Conservation (phyloP, 1,284 basidiomycete species). For the Ustilago sp. region DNA sequence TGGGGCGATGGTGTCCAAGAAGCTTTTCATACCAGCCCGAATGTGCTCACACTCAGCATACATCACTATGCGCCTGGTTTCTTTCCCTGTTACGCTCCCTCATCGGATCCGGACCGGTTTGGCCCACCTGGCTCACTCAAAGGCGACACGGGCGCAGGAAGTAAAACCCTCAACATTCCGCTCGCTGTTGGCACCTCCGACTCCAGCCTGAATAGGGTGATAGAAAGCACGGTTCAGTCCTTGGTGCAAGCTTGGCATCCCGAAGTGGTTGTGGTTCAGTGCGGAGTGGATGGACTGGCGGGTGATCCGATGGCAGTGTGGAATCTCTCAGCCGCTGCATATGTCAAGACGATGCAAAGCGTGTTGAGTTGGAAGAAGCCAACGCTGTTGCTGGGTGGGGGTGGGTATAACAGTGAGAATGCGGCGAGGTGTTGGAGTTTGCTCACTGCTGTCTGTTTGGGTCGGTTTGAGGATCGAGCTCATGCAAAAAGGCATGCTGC, state of each 20-base stretch:
- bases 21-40: slow-evolving; percentile 71
- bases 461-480: slow-evolving; percentile 13
- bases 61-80: slow-evolving; percentile 85
- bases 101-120: slow-evolving; percentile 33
- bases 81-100: slow-evolving; percentile 75
- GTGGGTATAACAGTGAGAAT: slow-evolving; percentile 48
- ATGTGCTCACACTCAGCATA: slow-evolving; percentile 77
- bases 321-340: slow-evolving; percentile 78
- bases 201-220: slow-evolving; percentile 24
- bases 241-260: slow-evolving; percentile 78
- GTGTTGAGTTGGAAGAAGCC: slow-evolving; percentile 43
- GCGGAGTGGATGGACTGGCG: slow-evolving; percentile 85
- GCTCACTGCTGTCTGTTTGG: slow-evolving; percentile 42
- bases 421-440: slow-evolving; percentile 44
- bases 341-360: slow-evolving; percentile 26
- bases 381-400: slow-evolving; percentile 50
- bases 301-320: slow-evolving; percentile 78
- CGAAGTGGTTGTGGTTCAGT: slow-evolving; percentile 84
- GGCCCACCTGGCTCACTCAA: slow-evolving; percentile 40
- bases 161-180: slow-evolving; percentile 43
- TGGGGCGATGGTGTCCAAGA: slow-evolving; percentile 83
- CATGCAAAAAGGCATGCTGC: background rate
- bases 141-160: slow-evolving; percentile 18
- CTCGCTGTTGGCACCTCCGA: slow-evolving; percentile 34
- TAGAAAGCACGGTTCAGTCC: slow-evolving; percentile 70